Base-by-base conservation (phyloP, 371 early-diverging fungal genomes). In the Apophysomyces elegans region DNA sequence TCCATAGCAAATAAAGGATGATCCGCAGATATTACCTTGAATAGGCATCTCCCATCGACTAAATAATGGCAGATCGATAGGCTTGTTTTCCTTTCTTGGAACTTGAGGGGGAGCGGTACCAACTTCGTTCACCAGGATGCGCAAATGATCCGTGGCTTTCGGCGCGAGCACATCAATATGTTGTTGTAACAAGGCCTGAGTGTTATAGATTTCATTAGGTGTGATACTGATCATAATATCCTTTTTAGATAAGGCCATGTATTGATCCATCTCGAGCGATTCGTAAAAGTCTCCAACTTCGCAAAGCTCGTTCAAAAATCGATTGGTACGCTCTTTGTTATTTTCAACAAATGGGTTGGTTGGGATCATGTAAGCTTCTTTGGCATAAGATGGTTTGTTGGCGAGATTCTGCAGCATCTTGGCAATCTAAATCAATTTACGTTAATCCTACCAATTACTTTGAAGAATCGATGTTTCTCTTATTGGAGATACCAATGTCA, bases 271-370 rank as follows among this genome's bases (percentile, higher is more conserved):
- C 88, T 96, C 96, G 66, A 96, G 76, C 35, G 90, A 87, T 67
- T 96, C 95, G 73, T 94, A 93, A 77, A 96, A 96, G 69, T 96
- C 97, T 43, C 91, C 88, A 2, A 96, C 95, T 79, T 96, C 95
- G 68, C 95, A 95, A 39, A 96, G 75, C 37, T 95, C 92, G 70
- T 88, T 89, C 62, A 96, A 75, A 74, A 96, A 96, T 69, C 80
- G 76, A 69, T 90, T 90, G 71, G 95, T 90, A 21, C 92, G 83
- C 18, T 77, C 83, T 67, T 93, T 92, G 83, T 96, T 93, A 59
- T 77, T 71, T 50, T 96, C 96, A 32, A 95, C 87, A 76, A 94
- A 96, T 16, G 92, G 90, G 74, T 92, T 87, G 57, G 95, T 80
- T 35, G 87, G 84, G 63, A 87, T 85, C 97, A 96, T 96, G 78